Conservation (phyloP, 257 asterid genomes). For the Coffea canephora region DNA sequence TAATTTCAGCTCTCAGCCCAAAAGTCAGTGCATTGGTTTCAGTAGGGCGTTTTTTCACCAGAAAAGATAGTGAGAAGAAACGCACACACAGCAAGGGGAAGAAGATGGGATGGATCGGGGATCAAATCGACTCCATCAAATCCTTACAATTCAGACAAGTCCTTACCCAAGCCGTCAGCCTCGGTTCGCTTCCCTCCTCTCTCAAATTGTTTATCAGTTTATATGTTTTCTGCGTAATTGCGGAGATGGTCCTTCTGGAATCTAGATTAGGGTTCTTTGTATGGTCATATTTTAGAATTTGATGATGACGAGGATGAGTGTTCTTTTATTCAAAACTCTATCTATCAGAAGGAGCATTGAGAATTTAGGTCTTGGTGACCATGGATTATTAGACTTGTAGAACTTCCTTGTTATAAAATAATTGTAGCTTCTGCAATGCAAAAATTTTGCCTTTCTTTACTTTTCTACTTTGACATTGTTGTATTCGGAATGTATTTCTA, state of each 20-base stretch:
- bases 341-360: not conserved
- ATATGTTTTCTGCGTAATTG: not conserved
- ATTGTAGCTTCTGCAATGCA: not conserved
- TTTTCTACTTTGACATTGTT: too few species aligned
- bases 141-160: constrained; percentile 82
- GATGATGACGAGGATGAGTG: not conserved
- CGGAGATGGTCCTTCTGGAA: not conserved
- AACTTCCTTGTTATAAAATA: too few species aligned
- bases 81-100: not conserved
- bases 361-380: not conserved
- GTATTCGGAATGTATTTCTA: not conserved
- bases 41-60: not conserved
- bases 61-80: not conserved
- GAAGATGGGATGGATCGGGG: constrained; percentile 93
- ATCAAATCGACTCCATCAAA: constrained; percentile 88
- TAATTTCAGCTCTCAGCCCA: not conserved
- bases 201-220: not conserved
- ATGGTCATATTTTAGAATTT: not conserved
- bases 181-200: constrained; percentile 46
- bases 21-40: not conserved
- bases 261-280: constrained; percentile 6
- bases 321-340: not conserved
- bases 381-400: too few species aligned
- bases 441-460: too few species aligned
- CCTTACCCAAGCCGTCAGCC: constrained; percentile 75